phyloP scores from a whole-genome alignment of 2,329 filamentous ascomycete species.

The Colletotrichum tropicale region DNA sequence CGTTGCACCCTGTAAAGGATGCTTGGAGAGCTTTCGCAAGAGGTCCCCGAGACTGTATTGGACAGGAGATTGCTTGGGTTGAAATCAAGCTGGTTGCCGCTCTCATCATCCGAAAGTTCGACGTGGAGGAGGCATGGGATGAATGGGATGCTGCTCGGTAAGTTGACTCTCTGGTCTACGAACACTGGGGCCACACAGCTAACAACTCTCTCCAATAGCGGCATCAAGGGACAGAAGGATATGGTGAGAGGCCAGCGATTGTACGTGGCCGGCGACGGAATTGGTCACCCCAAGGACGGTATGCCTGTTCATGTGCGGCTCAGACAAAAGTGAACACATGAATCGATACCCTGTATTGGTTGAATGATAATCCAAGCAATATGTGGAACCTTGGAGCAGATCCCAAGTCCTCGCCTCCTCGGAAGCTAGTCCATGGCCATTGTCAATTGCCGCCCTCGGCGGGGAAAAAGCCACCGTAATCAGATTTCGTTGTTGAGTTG shows the following conservation, averaged over 20 bases:
- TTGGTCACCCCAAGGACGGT: conserved; percentile 39
- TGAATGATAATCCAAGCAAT: neutral
- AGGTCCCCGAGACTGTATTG: conserved; percentile 60
- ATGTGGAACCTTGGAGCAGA: neutral
- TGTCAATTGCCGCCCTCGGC: neutral
- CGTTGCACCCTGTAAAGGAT: conserved; percentile 26
- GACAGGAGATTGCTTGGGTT: conserved; percentile 58
- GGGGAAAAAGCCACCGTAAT: neutral
- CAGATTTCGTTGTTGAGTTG: neutral
- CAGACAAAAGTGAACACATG: conserved; percentile 1
- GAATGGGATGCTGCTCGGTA: conserved; percentile 43
- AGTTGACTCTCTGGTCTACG: conserved; percentile 9
- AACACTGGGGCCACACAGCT: neutral
- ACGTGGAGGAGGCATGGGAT: conserved; percentile 27
- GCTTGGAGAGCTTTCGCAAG: conserved; percentile 59
- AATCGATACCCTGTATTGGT: neutral
- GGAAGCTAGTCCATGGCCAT: neutral
- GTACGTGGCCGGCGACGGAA: conserved; percentile 30
- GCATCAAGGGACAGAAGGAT: conserved; percentile 25
- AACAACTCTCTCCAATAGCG: neutral
- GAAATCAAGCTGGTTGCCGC: conserved; percentile 46
- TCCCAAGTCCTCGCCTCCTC: neutral
- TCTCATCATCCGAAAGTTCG: conserved; percentile 4
- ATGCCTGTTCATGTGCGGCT: conserved; percentile 38
- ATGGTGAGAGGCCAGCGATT: conserved; percentile 32